These are phyloP conservation scores for Tricholoma matsutake DNA, from an alignment of 768 basidiomycete genomes.

Conservation along the genomic window DNA sequence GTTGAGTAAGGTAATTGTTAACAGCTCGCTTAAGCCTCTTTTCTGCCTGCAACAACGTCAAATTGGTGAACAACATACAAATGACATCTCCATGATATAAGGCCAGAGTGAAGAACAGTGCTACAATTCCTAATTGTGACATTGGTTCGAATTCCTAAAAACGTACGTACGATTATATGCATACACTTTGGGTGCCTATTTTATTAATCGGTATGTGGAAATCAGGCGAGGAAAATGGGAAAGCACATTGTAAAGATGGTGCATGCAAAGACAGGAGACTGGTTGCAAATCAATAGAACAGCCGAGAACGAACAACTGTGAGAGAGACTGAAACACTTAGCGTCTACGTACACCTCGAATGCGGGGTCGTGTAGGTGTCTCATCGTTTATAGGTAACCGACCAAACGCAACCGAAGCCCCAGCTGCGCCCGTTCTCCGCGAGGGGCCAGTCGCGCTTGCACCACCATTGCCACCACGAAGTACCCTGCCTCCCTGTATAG, in stretches of 20 bases:
- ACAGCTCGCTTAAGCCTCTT: too few relatives aligned
- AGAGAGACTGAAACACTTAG: slow-evolving; percentile 20
- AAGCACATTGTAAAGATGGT: neutral
- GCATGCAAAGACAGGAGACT: neutral
- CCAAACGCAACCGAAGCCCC: slow-evolving; percentile 20
- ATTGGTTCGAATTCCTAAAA: neutral
- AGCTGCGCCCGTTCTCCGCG: slow-evolving; percentile 19
- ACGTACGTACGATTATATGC: slow-evolving; percentile 4
- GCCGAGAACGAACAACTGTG: neutral
- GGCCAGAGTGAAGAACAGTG: neutral
- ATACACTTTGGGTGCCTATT: neutral
- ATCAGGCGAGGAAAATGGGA: neutral
- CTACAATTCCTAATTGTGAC: slow-evolving; percentile 1
- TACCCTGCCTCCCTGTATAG: slow-evolving; percentile 4
- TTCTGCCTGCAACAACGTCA: neutral
- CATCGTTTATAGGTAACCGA: slow-evolving; percentile 33
- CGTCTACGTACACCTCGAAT: slow-evolving; percentile 48
- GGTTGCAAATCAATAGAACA: neutral
- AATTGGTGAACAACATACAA: neutral
- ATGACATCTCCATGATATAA: neutral
- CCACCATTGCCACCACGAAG: neutral
- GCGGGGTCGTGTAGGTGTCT: slow-evolving; percentile 63
- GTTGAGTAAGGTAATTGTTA: too few relatives aligned
- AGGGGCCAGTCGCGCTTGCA: slow-evolving; percentile 2
- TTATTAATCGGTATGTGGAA: slow-evolving; percentile 3